Conservation (phyloP, 75 land plant species). For the Sequoiadendron giganteum region DNA sequence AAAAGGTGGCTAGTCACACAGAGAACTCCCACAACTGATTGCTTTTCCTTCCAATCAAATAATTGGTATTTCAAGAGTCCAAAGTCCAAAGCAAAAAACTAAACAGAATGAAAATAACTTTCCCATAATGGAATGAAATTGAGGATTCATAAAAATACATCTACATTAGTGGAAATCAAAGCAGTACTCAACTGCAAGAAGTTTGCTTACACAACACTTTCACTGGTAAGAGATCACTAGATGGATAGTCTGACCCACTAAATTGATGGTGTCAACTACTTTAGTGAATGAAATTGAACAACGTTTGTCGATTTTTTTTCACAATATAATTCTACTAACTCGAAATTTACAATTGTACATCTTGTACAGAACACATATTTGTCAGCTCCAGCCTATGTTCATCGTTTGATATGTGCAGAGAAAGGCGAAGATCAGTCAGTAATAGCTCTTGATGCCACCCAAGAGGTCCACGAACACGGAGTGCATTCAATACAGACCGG, state of each 20-base stretch:
- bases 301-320: not conserved
- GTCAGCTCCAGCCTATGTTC: slow-evolving; percentile 14
- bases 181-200: not conserved
- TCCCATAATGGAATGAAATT: not conserved
- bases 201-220: not conserved
- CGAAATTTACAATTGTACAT: slow-evolving; percentile 1
- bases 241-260: not conserved
- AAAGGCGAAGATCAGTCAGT: slow-evolving; percentile 13
- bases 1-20: not conserved
- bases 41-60: not conserved
- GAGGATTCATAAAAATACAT: too few relatives aligned
- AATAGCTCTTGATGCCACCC: slow-evolving; percentile 4
- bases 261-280: not conserved
- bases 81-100: not conserved
- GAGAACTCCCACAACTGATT: not conserved
- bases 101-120: not conserved
- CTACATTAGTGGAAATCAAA: not conserved
- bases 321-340: not conserved
- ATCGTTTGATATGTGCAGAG: slow-evolving; percentile 7
- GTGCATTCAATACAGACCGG: slow-evolving; percentile 10
- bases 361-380: slow-evolving; percentile 2
- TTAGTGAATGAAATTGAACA: not conserved
- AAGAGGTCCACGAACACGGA: slow-evolving; percentile 10
- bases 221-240: not conserved
- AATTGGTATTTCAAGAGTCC: not conserved